These are phyloP conservation scores for Pseudisothecium myosuroides DNA, from an alignment of 225 moss, liverwort and hornwort species.

Conservation along the genomic window DNA sequence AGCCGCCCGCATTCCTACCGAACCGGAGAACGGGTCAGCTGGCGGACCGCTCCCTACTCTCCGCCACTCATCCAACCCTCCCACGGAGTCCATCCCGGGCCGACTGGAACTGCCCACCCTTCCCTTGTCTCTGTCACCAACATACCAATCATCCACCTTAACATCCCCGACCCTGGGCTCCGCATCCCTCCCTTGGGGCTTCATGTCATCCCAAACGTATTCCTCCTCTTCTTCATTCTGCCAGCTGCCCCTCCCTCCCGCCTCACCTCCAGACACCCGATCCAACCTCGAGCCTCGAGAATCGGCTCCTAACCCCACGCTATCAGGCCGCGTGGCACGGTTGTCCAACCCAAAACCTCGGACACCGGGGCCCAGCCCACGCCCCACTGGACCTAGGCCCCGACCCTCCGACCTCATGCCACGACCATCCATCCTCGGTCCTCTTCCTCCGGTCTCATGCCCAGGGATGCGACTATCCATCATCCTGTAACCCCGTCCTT, in stretches of 20 bases:
- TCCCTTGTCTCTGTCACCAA: conserved; percentile 36
- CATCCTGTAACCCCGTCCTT: conserved; percentile 22
- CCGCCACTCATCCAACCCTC: conserved; percentile 61
- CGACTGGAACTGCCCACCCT: conserved; percentile 18
- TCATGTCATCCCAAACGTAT: conserved; percentile 91
- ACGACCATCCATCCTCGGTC: conserved; percentile 16
- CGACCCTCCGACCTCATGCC: conserved; percentile 6
- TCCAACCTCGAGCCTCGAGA: conserved; percentile 2
- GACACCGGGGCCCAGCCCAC: conserved; percentile 7
- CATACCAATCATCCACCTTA: conserved; percentile 43
- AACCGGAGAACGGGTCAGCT: conserved; percentile 28
- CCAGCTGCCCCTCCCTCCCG: conserved; percentile 52
- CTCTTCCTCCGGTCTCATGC: conserved; percentile 21
- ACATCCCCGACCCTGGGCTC: conserved; percentile 35
- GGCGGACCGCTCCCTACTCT: conserved; percentile 34
- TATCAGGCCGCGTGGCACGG: conserved; percentile 3
- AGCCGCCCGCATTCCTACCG: conserved; percentile 41
- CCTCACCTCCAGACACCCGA: not conserved
- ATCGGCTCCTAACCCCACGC: not conserved
- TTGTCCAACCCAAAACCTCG: conserved; percentile 9
- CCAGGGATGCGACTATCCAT: conserved; percentile 8
- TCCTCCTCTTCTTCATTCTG: conserved; percentile 86
- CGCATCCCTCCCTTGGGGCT: conserved; percentile 41
- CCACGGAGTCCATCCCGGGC: conserved; percentile 42
- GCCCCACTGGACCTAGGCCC: not conserved